phyloP scores from a whole-genome alignment of 176 grass and related monocot species.

The Aegilops tauschii region DNA sequence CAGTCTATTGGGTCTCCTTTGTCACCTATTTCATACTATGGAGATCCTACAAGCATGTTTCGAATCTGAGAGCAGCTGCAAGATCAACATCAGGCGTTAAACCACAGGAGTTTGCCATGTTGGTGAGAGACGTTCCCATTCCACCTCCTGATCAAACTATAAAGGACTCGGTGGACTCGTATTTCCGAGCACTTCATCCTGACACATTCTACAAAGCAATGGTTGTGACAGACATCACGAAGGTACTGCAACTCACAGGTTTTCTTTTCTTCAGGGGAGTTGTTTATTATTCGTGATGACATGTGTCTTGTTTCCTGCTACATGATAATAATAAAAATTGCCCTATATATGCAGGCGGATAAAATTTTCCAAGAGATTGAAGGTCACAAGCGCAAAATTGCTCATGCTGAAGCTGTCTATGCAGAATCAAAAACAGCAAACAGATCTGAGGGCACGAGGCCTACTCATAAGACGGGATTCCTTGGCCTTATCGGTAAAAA shows the following conservation, averaged over 20 bases:
- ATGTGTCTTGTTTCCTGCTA: neutral
- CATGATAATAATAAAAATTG: neutral
- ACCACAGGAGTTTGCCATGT: slow-evolving; percentile 70
- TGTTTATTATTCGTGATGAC: slow-evolving; percentile 1
- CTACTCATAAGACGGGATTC: slow-evolving; percentile 67
- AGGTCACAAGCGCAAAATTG: slow-evolving; percentile 74
- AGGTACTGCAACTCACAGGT: slow-evolving; percentile 45
- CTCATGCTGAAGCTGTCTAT: slow-evolving; percentile 69
- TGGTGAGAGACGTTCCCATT: slow-evolving; percentile 76
- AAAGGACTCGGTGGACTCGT: slow-evolving; percentile 77
- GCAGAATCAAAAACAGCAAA: slow-evolving; percentile 60
- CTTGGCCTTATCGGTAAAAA: slow-evolving; percentile 78
- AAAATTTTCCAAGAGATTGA: slow-evolving; percentile 84
- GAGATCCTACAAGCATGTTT: slow-evolving; percentile 91
- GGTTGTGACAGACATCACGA: slow-evolving; percentile 61
- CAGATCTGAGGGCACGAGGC: slow-evolving; percentile 62
- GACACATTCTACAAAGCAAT: slow-evolving; percentile 79
- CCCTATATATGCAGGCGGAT: slow-evolving; percentile 47
- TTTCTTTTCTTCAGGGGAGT: neutral
- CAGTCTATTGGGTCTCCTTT: slow-evolving; percentile 85
- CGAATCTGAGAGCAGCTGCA: slow-evolving; percentile 64
- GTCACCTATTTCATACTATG: slow-evolving; percentile 80
- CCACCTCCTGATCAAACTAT: slow-evolving; percentile 47
- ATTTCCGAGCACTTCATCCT: slow-evolving; percentile 77
- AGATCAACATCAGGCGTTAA: slow-evolving; percentile 57